phyloP scores from a whole-genome alignment of 1,139 yeast species.

The Yamadazyma kanchanaburiensis region DNA sequence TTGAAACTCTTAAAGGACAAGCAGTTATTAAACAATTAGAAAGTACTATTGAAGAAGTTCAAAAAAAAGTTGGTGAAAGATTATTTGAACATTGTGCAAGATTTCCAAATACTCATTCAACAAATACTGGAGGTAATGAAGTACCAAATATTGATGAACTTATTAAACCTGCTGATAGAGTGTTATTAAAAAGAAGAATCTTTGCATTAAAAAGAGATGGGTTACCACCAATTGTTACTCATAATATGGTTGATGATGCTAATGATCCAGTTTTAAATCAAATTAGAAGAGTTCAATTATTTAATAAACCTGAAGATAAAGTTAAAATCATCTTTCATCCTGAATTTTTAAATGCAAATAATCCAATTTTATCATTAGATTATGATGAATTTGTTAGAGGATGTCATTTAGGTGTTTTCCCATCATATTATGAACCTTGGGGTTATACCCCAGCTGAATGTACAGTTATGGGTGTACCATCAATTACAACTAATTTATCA shows the following conservation, averaged over 20 bases:
- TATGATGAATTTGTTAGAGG: slow-evolving; percentile 98
- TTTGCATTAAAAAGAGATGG: slow-evolving; percentile 87
- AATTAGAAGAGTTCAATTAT: slow-evolving; percentile 85
- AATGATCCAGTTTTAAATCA: slow-evolving; percentile 90
- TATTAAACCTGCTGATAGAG: slow-evolving; percentile 85
- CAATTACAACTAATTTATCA: slow-evolving; percentile 93
- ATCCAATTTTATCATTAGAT: slow-evolving; percentile 89
- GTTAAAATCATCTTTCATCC: slow-evolving; percentile 98
- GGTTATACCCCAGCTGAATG: slow-evolving; percentile 99
- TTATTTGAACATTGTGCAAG: slow-evolving; percentile 89
- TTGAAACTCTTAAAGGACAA: slow-evolving; percentile 93
- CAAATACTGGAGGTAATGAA: slow-evolving; percentile 51
- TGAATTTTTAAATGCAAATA: slow-evolving; percentile 90
- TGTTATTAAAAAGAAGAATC: slow-evolving; percentile 85
- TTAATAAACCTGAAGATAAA: slow-evolving; percentile 85
- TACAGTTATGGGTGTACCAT: slow-evolving; percentile 99
- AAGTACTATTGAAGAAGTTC: slow-evolving; percentile 85
- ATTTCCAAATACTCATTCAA: slow-evolving; percentile 57
- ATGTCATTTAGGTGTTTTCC: slow-evolving; percentile 97
- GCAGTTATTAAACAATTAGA: slow-evolving; percentile 93
- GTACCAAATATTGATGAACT: slow-evolving; percentile 72
- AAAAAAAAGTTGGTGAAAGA: slow-evolving; percentile 81
- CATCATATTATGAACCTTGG: slow-evolving; percentile 99
- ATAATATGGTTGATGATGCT: slow-evolving; percentile 91
- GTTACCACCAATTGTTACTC: slow-evolving; percentile 96